A percentile compares a stretch with the other conserved stretches of the same genome.
These are phyloP conservation scores for Anastatica hierochuntica DNA, from an alignment of 345 rosid species.

Conservation along the genomic window DNA sequence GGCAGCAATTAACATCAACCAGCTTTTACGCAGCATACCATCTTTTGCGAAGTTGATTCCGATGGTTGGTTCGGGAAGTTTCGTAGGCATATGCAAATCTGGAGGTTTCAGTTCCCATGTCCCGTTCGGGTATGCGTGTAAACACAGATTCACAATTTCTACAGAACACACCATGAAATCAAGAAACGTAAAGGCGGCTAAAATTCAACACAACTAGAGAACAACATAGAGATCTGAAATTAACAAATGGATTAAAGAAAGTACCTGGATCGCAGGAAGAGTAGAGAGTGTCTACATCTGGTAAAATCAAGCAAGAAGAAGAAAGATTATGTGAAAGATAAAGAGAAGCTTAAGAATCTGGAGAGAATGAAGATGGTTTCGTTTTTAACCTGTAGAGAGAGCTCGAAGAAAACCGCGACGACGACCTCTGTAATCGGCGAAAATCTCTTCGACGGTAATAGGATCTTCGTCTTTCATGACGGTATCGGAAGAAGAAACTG, in stretches of 20 bases:
- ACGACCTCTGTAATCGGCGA: not conserved
- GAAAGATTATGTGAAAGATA: too few relatives aligned
- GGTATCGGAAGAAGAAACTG: too few relatives aligned
- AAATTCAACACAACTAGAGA: not conserved
- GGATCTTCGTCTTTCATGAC: not conserved
- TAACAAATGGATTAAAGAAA: too few relatives aligned
- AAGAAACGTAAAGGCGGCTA: too few relatives aligned
- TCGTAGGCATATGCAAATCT: too few relatives aligned
- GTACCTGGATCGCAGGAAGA: not conserved
- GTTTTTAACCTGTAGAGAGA: not conserved
- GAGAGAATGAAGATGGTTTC: not conserved
- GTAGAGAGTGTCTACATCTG: not conserved
- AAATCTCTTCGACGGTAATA: not conserved
- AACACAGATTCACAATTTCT: not conserved
- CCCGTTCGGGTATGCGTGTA: not conserved
- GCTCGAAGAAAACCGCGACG: not conserved
- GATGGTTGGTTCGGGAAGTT: not conserved
- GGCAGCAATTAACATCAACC: not conserved
- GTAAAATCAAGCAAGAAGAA: not conserved
- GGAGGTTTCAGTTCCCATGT: not conserved
- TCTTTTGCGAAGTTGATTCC: not conserved
- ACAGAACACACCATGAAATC: too few relatives aligned
- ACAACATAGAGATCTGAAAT: not conserved
- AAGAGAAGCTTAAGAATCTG: too few relatives aligned
- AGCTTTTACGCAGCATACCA: not conserved